Base-by-base conservation (phyloP, 306 rosid species). In the Rosa lucieae region DNA sequence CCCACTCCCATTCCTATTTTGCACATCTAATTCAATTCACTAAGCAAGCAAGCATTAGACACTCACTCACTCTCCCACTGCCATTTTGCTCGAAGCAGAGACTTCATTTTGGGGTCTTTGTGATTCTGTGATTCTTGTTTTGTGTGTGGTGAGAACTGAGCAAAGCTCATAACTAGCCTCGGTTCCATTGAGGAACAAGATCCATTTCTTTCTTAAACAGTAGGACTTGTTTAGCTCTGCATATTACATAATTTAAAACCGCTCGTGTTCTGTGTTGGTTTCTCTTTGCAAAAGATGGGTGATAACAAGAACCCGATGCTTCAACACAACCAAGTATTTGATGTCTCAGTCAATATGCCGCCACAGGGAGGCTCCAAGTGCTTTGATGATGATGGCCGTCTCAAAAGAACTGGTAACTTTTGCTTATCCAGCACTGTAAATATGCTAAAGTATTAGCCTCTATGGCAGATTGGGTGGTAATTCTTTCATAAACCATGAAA, bases 381-480 rank as follows among this genome's bases (percentile, higher is more conserved):
- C 79, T 86, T 78, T 26, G 94, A 92, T 37, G 94, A 92, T 4
- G 97, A 92, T 55, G 97, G 97, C 44, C 93, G 89, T 53, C 79
- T 84, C 78, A 89, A 87, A 80, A 14, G 97, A 86, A 83, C 82
- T 0, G 97, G 97, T 92, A 84, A 79, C 58, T 29, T 37, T 29
- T 32, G 0, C 10, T 26, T 51, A 5, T 8, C 2, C 18, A 8
- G 20, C 6, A 20, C 20, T 26, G 9, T 23, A 10, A 14, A 21
- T 53, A 29, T 3, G 17, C 74, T 53, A 2, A 7, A 43, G 78
- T 21, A 39, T 13, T 56, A 3, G 43, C 10, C 29, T 66, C n/a
- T 59, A 13, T n/a, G 43, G 46, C 15, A 29, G 40, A 20, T 67
- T 56, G 20, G 10, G 23, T 32, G 2, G n/a, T 49, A 8, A 66